A percentile compares a stretch with the other conserved stretches of the same genome.
Conservation (phyloP, 1,284 basidiomycete genomes). For the Fistulinella cinereoalba region DNA sequence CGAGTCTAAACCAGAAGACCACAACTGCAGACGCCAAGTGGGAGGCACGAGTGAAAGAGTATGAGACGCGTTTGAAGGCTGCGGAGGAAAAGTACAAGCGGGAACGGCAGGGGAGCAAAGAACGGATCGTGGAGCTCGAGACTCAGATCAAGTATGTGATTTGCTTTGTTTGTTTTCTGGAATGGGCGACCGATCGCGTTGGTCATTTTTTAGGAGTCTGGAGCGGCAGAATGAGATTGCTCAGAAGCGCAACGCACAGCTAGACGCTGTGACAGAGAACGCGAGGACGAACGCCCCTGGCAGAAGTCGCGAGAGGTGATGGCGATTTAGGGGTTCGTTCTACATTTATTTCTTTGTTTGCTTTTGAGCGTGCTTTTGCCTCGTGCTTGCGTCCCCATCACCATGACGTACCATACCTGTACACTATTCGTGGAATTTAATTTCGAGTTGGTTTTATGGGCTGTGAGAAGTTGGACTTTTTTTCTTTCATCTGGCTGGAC, state of each 20-base stretch:
- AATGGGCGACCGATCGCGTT: slow-evolving; percentile 4
- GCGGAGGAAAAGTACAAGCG: slow-evolving; percentile 95
- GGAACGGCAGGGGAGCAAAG: slow-evolving; percentile 93
- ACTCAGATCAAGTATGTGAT: slow-evolving; percentile 58
- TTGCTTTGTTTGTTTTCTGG: slow-evolving; percentile 26
- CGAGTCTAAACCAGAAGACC: slow-evolving; percentile 67
- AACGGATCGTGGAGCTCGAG: slow-evolving; percentile 70
- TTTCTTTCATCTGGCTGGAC: too few species aligned
- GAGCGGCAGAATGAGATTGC: slow-evolving; percentile 71
- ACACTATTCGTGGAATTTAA: too few species aligned
- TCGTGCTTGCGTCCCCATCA: slow-evolving; percentile 3
- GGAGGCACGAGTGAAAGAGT: slow-evolving; percentile 91
- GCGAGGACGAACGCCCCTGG: slow-evolving; percentile 28
- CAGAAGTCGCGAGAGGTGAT: slow-evolving; percentile 28
- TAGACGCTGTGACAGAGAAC: slow-evolving; percentile 62
- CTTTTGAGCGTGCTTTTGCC: neutral
- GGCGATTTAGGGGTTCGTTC: neutral
- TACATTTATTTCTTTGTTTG: neutral
- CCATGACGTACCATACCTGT: too few species aligned
- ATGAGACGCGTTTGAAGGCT: slow-evolving; percentile 77
- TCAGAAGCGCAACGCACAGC: slow-evolving; percentile 62
- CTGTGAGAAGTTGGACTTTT: too few species aligned
- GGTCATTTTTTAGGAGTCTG: slow-evolving; percentile 46
- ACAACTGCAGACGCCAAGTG: slow-evolving; percentile 77
- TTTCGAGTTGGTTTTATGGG: too few species aligned